These are phyloP conservation scores for Clausena lansium DNA, from an alignment of 345 rosid genomes.

Conservation along the genomic window DNA sequence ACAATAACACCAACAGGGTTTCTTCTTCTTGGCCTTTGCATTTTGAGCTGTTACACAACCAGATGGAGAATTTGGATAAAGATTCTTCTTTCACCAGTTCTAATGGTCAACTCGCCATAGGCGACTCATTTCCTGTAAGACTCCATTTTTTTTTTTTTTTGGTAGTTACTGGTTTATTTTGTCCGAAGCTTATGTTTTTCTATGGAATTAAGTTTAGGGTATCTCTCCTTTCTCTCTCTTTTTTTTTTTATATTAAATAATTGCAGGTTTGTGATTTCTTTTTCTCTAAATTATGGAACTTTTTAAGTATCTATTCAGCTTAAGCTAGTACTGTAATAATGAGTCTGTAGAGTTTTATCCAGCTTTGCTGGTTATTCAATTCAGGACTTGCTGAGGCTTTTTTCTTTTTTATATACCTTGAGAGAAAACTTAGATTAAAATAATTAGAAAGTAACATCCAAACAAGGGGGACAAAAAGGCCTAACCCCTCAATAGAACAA, in stretches of 20 bases:
- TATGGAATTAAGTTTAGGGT: neutral
- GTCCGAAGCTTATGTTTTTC: neutral
- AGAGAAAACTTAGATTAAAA: too few species aligned
- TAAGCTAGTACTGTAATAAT: neutral
- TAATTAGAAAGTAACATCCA: too few species aligned
- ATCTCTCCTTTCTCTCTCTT: neutral
- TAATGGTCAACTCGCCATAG: slow-evolving; percentile 21
- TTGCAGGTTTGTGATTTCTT: neutral
- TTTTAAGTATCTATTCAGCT: neutral
- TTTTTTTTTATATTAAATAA: neutral
- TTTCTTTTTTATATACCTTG: too few species aligned
- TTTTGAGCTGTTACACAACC: slow-evolving; percentile 40
- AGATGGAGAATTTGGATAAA: slow-evolving; percentile 39
- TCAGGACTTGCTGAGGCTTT: neutral
- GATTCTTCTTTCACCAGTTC: slow-evolving; percentile 34
- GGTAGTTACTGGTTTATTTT: neutral
- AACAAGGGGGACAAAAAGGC: too few species aligned
- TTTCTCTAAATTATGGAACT: neutral
- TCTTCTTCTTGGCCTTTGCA: slow-evolving; percentile 37
- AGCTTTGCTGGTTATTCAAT: neutral
- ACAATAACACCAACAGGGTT: slow-evolving; percentile 21
- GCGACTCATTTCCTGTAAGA: slow-evolving; percentile 42
- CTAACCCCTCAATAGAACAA: too few species aligned
- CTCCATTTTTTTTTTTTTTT: neutral
- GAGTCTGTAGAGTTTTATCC: neutral